These are phyloP conservation scores for Mortierella claussenii DNA, from an alignment of 192 early-diverging fungal species.

Conservation along the genomic window DNA sequence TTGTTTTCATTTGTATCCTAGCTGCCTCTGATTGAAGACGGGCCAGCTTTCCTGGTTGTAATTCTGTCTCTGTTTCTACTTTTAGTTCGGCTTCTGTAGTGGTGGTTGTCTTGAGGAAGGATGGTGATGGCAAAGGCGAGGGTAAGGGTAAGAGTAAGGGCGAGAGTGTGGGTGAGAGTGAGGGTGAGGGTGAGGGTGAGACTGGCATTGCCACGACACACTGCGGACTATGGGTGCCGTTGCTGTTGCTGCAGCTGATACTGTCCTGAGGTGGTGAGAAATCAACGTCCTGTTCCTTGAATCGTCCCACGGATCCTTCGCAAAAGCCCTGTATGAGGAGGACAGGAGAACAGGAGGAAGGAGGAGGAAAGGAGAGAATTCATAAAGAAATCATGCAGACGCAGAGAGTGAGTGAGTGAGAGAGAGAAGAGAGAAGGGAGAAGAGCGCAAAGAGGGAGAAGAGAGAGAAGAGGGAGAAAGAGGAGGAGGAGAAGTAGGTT, in stretches of 20 bases:
- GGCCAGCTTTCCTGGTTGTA: not conserved
- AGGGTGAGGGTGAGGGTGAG: conserved; percentile 3
- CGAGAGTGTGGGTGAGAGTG: not conserved
- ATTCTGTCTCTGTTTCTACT: not conserved
- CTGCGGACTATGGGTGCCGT: conserved; percentile 3
- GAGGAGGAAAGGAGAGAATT: not conserved
- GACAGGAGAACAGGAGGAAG: not conserved
- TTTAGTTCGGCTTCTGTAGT: not conserved
- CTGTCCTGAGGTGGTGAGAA: conserved; percentile 44
- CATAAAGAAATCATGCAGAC: not conserved
- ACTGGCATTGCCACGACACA: not conserved
- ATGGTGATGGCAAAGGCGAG: not conserved
- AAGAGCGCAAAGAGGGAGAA: not conserved
- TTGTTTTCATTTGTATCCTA: not conserved
- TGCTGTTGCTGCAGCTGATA: too few relatives aligned
- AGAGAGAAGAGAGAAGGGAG: not conserved
- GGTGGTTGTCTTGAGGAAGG: not conserved
- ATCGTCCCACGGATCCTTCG: conserved; percentile 61
- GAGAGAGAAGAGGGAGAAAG: not conserved
- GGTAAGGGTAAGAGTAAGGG: conserved; percentile 1
- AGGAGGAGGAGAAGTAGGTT: not conserved
- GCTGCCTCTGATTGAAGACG: not conserved
- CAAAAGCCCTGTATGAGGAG: conserved; percentile 57
- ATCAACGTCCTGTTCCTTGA: conserved; percentile 58
- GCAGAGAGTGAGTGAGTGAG: not conserved